Evolutionary conservation across 345 rosid species (phyloP), one percentile per base, ranked within the genome.

Genomic region (Punica granatum): DNA sequence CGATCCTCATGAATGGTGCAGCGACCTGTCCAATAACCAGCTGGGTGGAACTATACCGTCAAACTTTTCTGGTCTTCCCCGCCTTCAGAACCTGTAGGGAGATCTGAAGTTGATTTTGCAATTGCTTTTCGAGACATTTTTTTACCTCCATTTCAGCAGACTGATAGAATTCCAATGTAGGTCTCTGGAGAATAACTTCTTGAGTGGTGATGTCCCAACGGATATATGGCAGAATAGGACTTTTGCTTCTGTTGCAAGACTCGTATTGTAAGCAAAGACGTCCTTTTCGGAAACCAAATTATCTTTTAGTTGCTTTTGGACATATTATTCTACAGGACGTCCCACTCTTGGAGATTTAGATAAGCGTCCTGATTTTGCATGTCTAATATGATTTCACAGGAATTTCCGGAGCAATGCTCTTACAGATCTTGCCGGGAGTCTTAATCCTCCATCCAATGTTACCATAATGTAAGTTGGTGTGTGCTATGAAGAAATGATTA

Each of bases 131-230:
- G 11, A 37, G 41, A 66, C 41, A 37, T 26, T 12, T 70, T 72
- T 54, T 37, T 39, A 32, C 41, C 62, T 65, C 60, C 41, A 18
- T 30, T 16, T 65, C 25, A 15, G 48, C 9, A 0, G 25, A 25
- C n/a, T 60, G 33, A 65, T 26, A 11, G 32, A 14, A 14, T 25
- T 53, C 23, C 11, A n/a, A 15, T 70, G 72, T 95, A 94, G 99
- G 87, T 84, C 83, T 21, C 75, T 94, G 62, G 88, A 89, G 65
- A 80, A 88, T 77, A 94, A 94, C 77, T 75, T 67, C 67, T 75
- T 94, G 76, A 80, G 31, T 66, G 97, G 99, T 59, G 83, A 89
- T 54, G 51, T 94, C 69, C 72, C 88, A 9, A 84, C 92, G 46
- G 72, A 76, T 64, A 70, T 94, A 73, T 94, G 97, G 97, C 86